Evolutionary conservation across 345 rosid species (phyloP).

Genomic region (Salix purpurea): DNA sequence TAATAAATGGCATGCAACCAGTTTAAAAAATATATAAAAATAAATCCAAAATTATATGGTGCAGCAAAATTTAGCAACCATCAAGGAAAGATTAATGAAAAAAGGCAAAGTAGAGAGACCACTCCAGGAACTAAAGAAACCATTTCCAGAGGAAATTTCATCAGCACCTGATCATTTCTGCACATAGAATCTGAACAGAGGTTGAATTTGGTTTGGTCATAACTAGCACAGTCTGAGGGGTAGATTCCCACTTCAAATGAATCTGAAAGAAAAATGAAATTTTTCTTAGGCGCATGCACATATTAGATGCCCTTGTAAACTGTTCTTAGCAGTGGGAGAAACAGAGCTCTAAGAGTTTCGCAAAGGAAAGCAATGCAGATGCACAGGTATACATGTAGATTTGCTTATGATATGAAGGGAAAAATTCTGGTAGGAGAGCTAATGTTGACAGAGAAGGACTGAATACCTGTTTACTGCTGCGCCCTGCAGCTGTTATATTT

Average conservation of each 20-base stretch:
- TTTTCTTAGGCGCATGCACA: slow-evolving; percentile 16
- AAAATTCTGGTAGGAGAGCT: background rate
- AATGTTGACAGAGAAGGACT: slow-evolving; percentile 1
- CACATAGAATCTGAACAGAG: slow-evolving; percentile 71
- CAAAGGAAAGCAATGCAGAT: background rate
- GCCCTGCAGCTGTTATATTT: slow-evolving; percentile 79
- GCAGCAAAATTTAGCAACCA: background rate
- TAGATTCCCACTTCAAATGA: slow-evolving; percentile 87
- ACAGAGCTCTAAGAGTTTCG: background rate
- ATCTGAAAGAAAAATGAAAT: slow-evolving; percentile 55
- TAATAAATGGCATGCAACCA: background rate
- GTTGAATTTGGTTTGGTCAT: slow-evolving; percentile 85
- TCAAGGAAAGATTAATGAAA: background rate
- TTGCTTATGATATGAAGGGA: background rate
- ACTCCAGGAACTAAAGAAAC: slow-evolving; percentile 7
- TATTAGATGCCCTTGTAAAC: slow-evolving; percentile 7
- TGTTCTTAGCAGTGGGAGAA: background rate
- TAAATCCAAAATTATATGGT: background rate
- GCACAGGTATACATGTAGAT: background rate
- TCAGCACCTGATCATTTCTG: slow-evolving; percentile 79
- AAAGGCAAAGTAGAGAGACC: background rate
- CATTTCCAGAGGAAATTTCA: background rate
- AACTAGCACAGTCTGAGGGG: slow-evolving; percentile 84
- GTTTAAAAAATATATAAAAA: background rate
- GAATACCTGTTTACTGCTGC: slow-evolving; percentile 89